Evolutionary conservation across 2,329 filamentous ascomycete genomes (phyloP).

Genomic region (Hymenoscyphus scutula): DNA sequence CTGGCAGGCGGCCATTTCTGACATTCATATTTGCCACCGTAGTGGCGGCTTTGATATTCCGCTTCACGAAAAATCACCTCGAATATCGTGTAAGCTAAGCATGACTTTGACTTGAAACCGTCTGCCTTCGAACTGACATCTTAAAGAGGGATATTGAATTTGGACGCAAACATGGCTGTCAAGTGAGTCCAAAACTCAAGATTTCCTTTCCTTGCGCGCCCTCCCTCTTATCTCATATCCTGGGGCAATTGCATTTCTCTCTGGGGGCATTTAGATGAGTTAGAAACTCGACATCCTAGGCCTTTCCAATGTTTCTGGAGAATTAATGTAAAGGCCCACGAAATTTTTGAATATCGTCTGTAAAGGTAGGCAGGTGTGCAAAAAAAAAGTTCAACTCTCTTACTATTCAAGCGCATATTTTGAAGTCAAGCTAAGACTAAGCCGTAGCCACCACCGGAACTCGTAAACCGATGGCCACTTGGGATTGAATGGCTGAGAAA

Average conservation of each 20-base stretch:
- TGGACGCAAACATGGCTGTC: slow-evolving; percentile 2
- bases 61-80: background rate
- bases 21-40: background rate
- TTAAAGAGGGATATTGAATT: background rate
- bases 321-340: too few species aligned
- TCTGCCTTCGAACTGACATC: background rate
- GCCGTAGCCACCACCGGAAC: slow-evolving; percentile 32
- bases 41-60: background rate
- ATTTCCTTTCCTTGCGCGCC: too few species aligned
- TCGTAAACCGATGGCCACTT: slow-evolving; percentile 37
- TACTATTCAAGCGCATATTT: background rate
- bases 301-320: too few species aligned
- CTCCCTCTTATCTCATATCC: too few species aligned
- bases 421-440: background rate
- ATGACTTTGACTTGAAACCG: background rate
- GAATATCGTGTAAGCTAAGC: slow-evolving; percentile 3
- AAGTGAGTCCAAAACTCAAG: background rate
- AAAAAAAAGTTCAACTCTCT: too few species aligned
- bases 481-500: slow-evolving; percentile 37
- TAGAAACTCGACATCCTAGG: too few species aligned
- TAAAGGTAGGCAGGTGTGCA: too few species aligned
- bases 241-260: too few species aligned
- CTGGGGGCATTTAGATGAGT: too few species aligned
- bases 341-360: too few species aligned
- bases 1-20: background rate